Base-by-base conservation (phyloP, 768 basidiomycete genomes). In the Erythrobasidium yunnanense region DNA sequence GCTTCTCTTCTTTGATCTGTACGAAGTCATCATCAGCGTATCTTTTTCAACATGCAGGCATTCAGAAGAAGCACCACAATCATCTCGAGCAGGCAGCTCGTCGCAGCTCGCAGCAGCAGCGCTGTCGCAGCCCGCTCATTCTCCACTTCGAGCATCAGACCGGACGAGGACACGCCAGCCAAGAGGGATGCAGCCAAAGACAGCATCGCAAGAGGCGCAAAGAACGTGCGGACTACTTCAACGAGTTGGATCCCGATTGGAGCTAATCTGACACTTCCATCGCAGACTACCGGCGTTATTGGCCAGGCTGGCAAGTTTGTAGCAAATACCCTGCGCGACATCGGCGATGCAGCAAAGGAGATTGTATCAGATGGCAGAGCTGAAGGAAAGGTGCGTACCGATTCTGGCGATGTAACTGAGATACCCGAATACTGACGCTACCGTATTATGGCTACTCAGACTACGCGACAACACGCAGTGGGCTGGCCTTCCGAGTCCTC, bases 271-370 rank as follows among this genome's bases (percentile, higher is more conserved):
- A 13, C 8, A 51, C 49, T 42, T 38, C 42, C n/a, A 25, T 23
- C 30, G 45, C 60, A 63, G 60, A 63, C 60, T 25, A 49, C 29
- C 45, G 47, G 45, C 46, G 60, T 38, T 27, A 30, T 49, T 23
- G 30, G 60, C 29, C 20, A 45, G 49, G 60, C 47, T 5, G 60
- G 60, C 23, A 49, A 51, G 32, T 32, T 63, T 17, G 49, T 63
- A 18, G 52, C 29, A 38, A 38, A 63, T 5, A 38, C 60, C 22
- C 13, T 63, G 25, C 33, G 33, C 13, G 60, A 63, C 46, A 33
- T 63, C n/a, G 60, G 60, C 8, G 60, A 63, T 38, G 60, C 60
- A 11, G 60, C 60, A 25, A 63, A 63, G 49, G 60, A 38, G 8
- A 63, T 63, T 38, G 46, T 51, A 11, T 20, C 4, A 25, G 60